phyloP scores from a whole-genome alignment of 805 yeast genomes.

The Allodekkera sacchari region DNA sequence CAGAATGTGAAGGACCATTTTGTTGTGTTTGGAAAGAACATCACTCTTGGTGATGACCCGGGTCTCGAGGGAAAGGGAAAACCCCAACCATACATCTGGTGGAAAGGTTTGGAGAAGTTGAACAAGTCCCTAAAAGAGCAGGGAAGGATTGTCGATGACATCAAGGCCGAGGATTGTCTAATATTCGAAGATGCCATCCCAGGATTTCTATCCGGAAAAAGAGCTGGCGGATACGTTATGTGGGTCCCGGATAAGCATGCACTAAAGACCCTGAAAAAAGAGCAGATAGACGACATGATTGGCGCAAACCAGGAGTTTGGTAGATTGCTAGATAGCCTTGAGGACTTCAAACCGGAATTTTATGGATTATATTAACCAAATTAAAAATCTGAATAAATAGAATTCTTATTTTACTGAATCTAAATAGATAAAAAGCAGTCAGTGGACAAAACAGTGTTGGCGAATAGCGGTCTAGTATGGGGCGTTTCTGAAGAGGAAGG shows the following conservation, averaged over 20 bases:
- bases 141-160: slow-evolving; percentile 30
- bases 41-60: slow-evolving; percentile 84
- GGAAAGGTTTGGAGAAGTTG: slow-evolving; percentile 61
- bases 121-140: slow-evolving; percentile 42
- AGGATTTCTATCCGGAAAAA: slow-evolving; percentile 78
- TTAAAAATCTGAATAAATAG: neutral
- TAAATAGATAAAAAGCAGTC: neutral
- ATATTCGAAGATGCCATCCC: slow-evolving; percentile 95
- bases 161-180: slow-evolving; percentile 69
- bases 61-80: slow-evolving; percentile 83
- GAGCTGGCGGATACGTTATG: slow-evolving; percentile 78
- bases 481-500: slow-evolving; percentile 73
- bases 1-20: slow-evolving; percentile 52
- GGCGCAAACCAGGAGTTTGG: slow-evolving; percentile 40
- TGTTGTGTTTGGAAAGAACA: slow-evolving; percentile 49
- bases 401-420: neutral
- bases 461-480: slow-evolving; percentile 3
- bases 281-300: slow-evolving; percentile 35
- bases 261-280: slow-evolving; percentile 40
- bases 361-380: slow-evolving; percentile 30
- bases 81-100: slow-evolving; percentile 92
- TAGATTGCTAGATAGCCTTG: slow-evolving; percentile 43
- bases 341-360: slow-evolving; percentile 40
- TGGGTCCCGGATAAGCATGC: slow-evolving; percentile 93
- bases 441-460: neutral